Evolutionary conservation across 2,329 filamentous ascomycete species (phyloP), one percentile per base, ranked within the genome.

Genomic region (Apiospora phragmitis): DNA sequence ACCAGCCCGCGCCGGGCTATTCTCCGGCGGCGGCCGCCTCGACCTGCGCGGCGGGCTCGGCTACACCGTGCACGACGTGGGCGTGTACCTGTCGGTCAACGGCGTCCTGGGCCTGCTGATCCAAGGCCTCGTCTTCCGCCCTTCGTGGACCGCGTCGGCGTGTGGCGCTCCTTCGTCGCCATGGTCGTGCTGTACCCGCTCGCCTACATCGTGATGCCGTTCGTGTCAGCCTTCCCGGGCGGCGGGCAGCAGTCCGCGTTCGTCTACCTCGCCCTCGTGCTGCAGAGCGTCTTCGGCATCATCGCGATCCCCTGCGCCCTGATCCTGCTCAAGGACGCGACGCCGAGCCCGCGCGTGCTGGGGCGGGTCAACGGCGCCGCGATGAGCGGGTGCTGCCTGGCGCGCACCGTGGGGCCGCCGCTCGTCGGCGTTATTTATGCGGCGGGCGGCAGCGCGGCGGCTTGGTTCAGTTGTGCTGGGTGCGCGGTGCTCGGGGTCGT

Each of bases 361-460:
- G 92, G 92, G 1, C 90, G 88, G 75, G 92, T 94, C 79, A 94
- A 94, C 73, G 92, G 92, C 0, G 81, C 93, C 11, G 91, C 91
- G 66, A 92, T 92, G 72, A 91, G 89, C 3, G 91, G 89, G 1
- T 92, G 91, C n/a, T 92, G 91, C 26, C 88, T 90, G 5, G 91
- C 90, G 71, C 86, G 92, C n/a, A 93, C 90, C 0, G 78, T 93
- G 49, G 90, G 91, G 1, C 91, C 91, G 29, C 92, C 92, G 0
- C 80, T 93, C 38, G 90, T 90, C 2, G 92, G 92, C 2, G 85
- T 90, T 42, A 83, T 94, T 5, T 94, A 93, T 75, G 88, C 89
- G 21, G 76, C 88, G 3, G 90, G 90, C 5, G 87, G 82, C 8
- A 83, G 81, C 6, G 81, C 80, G 0, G 79, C 81, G 1, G 83